Evolutionary conservation across 192 early-diverging fungal species (phyloP).

Genomic region (Coemansia sp.): DNA sequence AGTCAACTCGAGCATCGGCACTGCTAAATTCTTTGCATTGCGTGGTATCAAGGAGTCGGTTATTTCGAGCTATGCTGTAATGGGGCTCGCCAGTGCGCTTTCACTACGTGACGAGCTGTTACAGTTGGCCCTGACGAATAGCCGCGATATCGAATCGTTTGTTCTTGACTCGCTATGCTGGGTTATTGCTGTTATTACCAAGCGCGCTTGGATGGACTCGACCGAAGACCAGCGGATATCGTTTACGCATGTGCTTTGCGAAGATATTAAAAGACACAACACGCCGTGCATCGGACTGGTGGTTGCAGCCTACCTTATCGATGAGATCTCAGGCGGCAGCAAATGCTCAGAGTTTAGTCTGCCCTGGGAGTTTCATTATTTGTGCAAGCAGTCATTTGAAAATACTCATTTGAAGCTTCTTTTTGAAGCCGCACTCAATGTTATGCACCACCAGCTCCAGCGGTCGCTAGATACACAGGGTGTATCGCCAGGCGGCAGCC

Average conservation of each 20-base stretch:
- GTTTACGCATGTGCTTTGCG: slow-evolving; percentile 36
- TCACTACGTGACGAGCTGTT: slow-evolving; percentile 40
- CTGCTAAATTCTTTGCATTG: slow-evolving; percentile 50
- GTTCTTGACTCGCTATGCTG: slow-evolving; percentile 48
- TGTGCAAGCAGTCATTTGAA: slow-evolving; percentile 47
- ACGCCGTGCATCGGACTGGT: slow-evolving; percentile 41
- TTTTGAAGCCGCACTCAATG: slow-evolving; percentile 47
- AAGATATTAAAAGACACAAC: slow-evolving; percentile 32
- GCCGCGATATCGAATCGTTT: slow-evolving; percentile 39
- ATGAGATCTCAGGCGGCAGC: slow-evolving; percentile 49
- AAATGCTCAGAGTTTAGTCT: slow-evolving; percentile 47
- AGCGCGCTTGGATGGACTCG: slow-evolving; percentile 43
- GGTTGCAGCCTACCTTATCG: slow-evolving; percentile 33
- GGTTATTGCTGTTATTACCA: slow-evolving; percentile 47
- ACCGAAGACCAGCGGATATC: slow-evolving; percentile 19
- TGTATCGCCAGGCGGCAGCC: slow-evolving; percentile 9
- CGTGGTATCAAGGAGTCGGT: slow-evolving; percentile 49
- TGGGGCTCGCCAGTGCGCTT: slow-evolving; percentile 17
- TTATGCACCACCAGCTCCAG: slow-evolving; percentile 41
- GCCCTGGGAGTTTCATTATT: slow-evolving; percentile 51
- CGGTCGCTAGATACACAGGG: slow-evolving; percentile 23
- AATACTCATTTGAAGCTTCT: slow-evolving; percentile 30
- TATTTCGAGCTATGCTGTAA: slow-evolving; percentile 26
- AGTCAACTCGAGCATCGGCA: slow-evolving; percentile 39
- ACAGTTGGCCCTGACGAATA: slow-evolving; percentile 27